These are phyloP conservation scores for Carex parvula DNA, from an alignment of 176 grass and related monocot genomes.

Conservation along the genomic window DNA sequence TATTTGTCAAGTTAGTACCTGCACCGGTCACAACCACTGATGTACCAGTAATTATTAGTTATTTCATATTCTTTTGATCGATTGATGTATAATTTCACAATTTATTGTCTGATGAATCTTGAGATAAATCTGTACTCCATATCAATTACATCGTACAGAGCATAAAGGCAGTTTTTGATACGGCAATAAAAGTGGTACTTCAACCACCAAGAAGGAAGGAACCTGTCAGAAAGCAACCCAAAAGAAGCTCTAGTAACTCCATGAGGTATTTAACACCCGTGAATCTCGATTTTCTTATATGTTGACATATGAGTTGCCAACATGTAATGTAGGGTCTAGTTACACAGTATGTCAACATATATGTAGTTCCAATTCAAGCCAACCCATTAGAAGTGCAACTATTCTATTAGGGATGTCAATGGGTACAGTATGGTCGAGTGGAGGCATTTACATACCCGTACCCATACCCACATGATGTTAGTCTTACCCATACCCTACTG, in stretches of 20 bases:
- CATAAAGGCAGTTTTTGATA: slow-evolving; percentile 68
- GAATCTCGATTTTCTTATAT: background rate
- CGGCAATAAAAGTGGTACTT: slow-evolving; percentile 79
- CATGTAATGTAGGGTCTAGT: background rate
- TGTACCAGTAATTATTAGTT: background rate
- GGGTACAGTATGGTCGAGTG: no score
- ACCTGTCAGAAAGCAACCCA: slow-evolving; percentile 46
- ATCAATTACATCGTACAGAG: slow-evolving; percentile 30
- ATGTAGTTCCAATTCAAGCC: background rate
- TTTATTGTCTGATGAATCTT: background rate
- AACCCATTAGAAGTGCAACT: background rate
- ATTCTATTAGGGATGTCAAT: background rate
- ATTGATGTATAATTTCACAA: background rate
- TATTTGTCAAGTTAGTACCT: background rate
- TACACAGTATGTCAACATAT: background rate
- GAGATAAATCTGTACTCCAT: background rate
- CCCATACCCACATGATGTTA: no score
- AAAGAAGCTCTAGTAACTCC: slow-evolving; percentile 28
- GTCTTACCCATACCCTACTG: no score
- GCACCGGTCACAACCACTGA: background rate
- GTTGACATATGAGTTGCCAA: background rate
- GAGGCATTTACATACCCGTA: no score
- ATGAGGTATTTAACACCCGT: slow-evolving; percentile 36
- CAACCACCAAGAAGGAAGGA: slow-evolving; percentile 61
- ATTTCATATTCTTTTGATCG: background rate